Percentiles rank a stretch among this genome's conserved stretches.
These are phyloP conservation scores for Gastrolobium villosum DNA, from an alignment of 306 rosid species.

Conservation along the genomic window DNA sequence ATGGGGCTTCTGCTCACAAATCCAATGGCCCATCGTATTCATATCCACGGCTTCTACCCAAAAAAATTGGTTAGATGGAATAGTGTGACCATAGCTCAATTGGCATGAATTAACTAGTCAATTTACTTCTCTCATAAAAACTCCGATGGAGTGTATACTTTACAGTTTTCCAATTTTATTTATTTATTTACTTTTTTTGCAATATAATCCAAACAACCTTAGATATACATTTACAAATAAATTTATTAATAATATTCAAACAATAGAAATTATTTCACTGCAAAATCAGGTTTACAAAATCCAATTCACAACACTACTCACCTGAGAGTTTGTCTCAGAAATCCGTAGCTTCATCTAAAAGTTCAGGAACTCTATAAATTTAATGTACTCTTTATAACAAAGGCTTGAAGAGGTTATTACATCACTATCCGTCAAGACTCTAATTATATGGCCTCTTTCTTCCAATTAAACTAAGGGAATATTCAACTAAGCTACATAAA, in stretches of 20 bases:
- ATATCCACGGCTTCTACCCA: neutral
- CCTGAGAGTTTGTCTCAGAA: constrained; percentile 27
- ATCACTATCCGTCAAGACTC: constrained; percentile 41
- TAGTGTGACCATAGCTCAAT: neutral
- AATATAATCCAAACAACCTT: neutral
- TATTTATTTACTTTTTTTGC: too few species aligned
- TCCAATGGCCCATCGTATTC: neutral
- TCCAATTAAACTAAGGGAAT: constrained; percentile 37
- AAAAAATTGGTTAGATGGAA: neutral
- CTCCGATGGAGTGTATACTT: neutral
- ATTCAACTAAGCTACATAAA: constrained; percentile 51
- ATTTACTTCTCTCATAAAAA: neutral
- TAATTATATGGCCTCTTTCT: constrained; percentile 33
- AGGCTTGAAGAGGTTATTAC: constrained; percentile 32
- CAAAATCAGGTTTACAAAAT: neutral
- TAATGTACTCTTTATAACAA: constrained; percentile 34
- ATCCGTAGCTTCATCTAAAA: constrained; percentile 38
- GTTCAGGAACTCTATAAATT: constrained; percentile 17
- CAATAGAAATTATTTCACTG: neutral
- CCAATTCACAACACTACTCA: constrained; percentile 7
- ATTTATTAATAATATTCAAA: neutral
- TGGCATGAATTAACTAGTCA: neutral
- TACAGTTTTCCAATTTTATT: neutral
- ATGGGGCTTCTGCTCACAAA: neutral
- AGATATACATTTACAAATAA: neutral